Conservation (phyloP, 148 eudicot species). For the Rhododendron simsii region DNA sequence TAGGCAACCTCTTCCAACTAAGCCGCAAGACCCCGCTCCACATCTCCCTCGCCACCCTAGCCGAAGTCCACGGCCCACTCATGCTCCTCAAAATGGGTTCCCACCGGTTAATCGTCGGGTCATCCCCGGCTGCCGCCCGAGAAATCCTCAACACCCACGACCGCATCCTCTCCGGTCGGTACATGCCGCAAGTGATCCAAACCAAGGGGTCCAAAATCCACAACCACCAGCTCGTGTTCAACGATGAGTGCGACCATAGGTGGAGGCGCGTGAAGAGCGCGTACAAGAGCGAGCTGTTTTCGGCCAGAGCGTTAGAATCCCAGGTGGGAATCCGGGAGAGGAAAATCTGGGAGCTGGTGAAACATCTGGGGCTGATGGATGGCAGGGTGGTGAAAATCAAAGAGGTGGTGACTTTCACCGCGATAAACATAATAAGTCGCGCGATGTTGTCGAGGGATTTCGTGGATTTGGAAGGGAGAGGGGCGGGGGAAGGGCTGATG, state of each 20-base stretch:
- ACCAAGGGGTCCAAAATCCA: neutral
- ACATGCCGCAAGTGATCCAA: neutral
- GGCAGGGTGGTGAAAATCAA: neutral
- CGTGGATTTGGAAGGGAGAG: neutral
- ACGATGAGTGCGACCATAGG: too few species aligned
- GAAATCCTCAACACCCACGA: conserved; percentile 20
- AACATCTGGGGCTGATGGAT: neutral
- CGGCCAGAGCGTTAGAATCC: conserved; percentile 7
- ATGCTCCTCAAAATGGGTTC: conserved; percentile 12
- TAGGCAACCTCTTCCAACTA: conserved; percentile 20
- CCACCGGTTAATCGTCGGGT: conserved; percentile 9
- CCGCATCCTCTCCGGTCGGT: conserved; percentile 12
- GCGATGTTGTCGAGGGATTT: neutral
- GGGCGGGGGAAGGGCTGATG: neutral
- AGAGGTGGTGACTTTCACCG: neutral
- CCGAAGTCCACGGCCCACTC: conserved; percentile 22
- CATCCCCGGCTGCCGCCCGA: conserved; percentile 10
- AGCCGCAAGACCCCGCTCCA: neutral
- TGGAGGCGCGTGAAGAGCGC: neutral
- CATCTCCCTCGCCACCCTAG: neutral
- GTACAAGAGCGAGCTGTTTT: neutral
- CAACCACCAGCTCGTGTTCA: too few species aligned
- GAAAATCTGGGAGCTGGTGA: neutral
- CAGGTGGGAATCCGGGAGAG: conserved; percentile 8
- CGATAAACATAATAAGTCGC: neutral